These are phyloP conservation scores for Verticillium albo-atrum DNA, from an alignment of 2,329 filamentous ascomycete species.

Conservation along the genomic window DNA sequence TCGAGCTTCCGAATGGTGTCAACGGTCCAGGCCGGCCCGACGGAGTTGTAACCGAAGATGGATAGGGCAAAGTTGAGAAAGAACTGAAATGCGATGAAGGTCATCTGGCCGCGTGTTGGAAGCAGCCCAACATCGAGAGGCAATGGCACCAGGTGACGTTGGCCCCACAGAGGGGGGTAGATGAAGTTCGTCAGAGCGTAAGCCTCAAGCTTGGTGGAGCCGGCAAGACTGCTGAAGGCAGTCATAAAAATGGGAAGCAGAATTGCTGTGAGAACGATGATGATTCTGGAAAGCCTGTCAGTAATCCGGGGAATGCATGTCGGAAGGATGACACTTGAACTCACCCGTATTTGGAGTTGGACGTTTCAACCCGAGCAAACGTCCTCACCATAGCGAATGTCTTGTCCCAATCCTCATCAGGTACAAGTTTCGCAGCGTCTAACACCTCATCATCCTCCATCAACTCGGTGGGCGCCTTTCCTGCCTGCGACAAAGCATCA, in stretches of 20 bases:
- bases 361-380: background rate
- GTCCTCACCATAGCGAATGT: constrained; percentile 2
- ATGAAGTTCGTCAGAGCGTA: constrained; percentile 15
- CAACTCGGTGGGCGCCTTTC: background rate
- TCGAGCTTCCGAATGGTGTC: constrained; percentile 17
- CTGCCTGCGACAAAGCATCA: background rate
- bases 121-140: constrained; percentile 19
- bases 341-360: background rate
- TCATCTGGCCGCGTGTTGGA: constrained; percentile 28
- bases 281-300: constrained; percentile 3
- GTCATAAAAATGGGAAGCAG: constrained; percentile 25
- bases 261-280: constrained; percentile 21
- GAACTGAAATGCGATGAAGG: constrained; percentile 26
- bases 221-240: constrained; percentile 27
- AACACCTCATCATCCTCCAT: constrained; percentile 4
- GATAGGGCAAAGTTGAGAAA: constrained; percentile 28
- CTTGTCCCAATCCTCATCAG: constrained; percentile 20
- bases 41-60: constrained; percentile 20
- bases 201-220: constrained; percentile 10
- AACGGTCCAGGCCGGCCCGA: constrained; percentile 12
- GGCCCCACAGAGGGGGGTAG: constrained; percentile 25
- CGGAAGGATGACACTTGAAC: background rate
- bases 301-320: background rate
- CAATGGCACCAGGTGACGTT: constrained; percentile 24
- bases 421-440: constrained; percentile 26